Evolutionary conservation across 495 filamentous ascomycete species (phyloP).

Genomic region (Penicillium waksmanii): DNA sequence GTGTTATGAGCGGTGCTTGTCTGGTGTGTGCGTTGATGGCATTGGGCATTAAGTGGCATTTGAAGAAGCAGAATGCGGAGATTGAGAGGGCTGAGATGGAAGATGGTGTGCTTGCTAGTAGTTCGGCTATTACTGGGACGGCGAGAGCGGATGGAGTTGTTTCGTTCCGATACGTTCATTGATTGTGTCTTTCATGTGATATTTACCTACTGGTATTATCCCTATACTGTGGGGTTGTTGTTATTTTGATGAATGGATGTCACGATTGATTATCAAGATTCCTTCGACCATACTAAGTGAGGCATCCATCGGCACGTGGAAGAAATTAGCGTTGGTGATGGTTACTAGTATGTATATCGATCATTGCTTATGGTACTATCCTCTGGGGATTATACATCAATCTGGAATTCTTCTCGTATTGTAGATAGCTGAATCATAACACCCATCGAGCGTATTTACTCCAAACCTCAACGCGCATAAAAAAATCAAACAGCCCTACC

Average conservation of each 20-base stretch:
- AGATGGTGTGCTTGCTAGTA: constrained; percentile 8
- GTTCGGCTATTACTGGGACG: constrained; percentile 4
- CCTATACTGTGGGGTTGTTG: not conserved
- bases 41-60: constrained; percentile 12
- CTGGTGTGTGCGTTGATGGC: constrained; percentile 13
- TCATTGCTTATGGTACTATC: not conserved
- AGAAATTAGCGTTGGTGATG: no score
- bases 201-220: not conserved
- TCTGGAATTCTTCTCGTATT: constrained; percentile 13
- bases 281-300: no score
- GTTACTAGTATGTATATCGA: no score
- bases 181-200: not conserved
- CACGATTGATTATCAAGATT: no score
- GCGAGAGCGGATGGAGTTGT: constrained; percentile 6
- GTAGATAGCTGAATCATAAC: constrained; percentile 19
- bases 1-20: constrained; percentile 18
- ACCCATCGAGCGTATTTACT: constrained; percentile 21
- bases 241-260: not conserved
- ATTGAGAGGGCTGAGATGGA: constrained; percentile 15
- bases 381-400: not conserved
- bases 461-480: constrained; percentile 8
- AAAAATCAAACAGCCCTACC: constrained; percentile 6
- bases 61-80: constrained; percentile 12
- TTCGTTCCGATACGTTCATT: constrained; percentile 15
- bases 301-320: no score